Evolutionary conservation across 2,329 filamentous ascomycete species (phyloP), one percentile per base, ranked within the genome.

Genomic region (Massarina eburnea): DNA sequence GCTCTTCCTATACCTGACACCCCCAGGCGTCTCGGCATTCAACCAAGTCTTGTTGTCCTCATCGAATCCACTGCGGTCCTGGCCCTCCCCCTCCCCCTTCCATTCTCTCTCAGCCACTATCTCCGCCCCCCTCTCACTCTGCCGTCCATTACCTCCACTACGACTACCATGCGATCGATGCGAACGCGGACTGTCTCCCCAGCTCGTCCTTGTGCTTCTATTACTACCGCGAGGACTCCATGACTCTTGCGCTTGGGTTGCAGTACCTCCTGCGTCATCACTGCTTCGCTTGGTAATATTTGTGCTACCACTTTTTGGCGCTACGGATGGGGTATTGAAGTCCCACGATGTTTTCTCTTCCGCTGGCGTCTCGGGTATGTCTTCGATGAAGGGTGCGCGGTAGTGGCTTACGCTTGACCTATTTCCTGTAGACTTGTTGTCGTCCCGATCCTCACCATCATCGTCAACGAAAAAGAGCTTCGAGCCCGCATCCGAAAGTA

Each of bases 11-110:
- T 56, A 57, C 26, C 41, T 51, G 30, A 51, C 43, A 2, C 55
- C 53, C 18, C 52, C 51, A 14, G 33, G 12, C 54, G 52, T 57
- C 32, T 43, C 51, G 6, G 54, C 52, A 29, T 62, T 61, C 17
- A 54, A 39, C 51, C 57, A 60, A 24, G 53, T 59, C 39, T 54
- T 54, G 29, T 58, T 54, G 9, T 49, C 46, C 46, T 59, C 57
- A 14, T 58, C 54, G 30, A 52, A 57, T 19, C 52, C 55, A 41
- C 55, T 61, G 18, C 48, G 46, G 37, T 51, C 51, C 27, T 39
- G 21, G 5, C 27, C 5, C 27, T 42, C 21, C 27, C 26, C 37
- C 42, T 34, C 34, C 27, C 27, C 12, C 6, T 14, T 30, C 27
- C 27, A 4, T 14, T 30, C 33, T 30, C 24, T 32, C 15, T 6